Evolutionary conservation across 768 basidiomycete genomes (phyloP).

Genomic region (Mycena haematopus): DNA sequence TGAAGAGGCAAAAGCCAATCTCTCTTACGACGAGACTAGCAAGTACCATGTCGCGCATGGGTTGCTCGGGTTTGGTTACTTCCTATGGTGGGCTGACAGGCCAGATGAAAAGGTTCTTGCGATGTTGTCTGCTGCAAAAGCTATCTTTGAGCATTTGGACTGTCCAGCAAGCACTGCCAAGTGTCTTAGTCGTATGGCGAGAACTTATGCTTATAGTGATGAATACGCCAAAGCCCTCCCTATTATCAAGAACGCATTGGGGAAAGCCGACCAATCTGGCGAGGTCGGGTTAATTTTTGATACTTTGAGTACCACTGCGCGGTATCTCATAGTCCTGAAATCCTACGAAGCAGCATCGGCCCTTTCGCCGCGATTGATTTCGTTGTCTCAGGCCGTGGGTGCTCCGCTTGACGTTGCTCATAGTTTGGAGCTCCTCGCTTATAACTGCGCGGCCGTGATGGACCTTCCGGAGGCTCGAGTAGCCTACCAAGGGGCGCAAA

Average conservation of each 20-base stretch:
- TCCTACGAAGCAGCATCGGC: background rate
- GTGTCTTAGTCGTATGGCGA: slow-evolving; percentile 18
- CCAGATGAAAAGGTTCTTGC: background rate
- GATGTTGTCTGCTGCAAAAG: slow-evolving; percentile 9
- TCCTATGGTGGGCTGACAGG: background rate
- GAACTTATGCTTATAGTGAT: background rate
- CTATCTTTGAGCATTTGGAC: slow-evolving; percentile 13
- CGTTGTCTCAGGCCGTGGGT: background rate
- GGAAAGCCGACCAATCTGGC: background rate
- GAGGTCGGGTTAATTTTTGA: background rate
- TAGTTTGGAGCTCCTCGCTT: slow-evolving; percentile 19
- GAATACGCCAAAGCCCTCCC: slow-evolving; percentile 10
- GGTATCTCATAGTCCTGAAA: background rate
- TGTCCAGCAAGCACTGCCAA: slow-evolving; percentile 19
- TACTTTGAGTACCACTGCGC: background rate
- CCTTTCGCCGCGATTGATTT: background rate
- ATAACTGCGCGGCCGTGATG: slow-evolving; percentile 11
- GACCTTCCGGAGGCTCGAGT: slow-evolving; percentile 12
- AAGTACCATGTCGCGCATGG: background rate
- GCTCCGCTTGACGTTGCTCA: slow-evolving; percentile 10
- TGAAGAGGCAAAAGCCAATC: background rate
- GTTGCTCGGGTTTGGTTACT: background rate
- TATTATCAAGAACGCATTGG: background rate
- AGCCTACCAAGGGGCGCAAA: slow-evolving; percentile 15
- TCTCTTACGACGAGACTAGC: background rate